Conservation (phyloP, 2,329 filamentous ascomycete species). For the Paracamarosporium sp. region DNA sequence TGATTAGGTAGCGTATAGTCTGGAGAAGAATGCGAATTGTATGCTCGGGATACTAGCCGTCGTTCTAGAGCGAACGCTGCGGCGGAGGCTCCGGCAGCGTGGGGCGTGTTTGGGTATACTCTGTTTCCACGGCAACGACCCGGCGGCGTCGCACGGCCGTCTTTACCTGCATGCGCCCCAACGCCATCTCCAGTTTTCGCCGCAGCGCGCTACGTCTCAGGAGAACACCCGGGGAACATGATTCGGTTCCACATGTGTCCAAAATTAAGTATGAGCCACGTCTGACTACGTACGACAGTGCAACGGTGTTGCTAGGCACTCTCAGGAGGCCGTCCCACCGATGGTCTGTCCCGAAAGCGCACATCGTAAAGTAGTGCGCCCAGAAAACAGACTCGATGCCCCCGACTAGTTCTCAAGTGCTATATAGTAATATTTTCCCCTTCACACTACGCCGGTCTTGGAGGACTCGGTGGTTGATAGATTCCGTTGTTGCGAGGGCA, state of each 20-base stretch:
- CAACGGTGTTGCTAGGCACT: not conserved
- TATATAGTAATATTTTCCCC: no score
- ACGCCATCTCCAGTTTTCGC: conserved; percentile 1
- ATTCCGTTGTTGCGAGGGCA: no score
- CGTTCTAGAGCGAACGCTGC: conserved; percentile 6
- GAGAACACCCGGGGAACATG: not conserved
- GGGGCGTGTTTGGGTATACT: conserved; percentile 4
- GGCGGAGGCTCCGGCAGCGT: conserved; percentile 3
- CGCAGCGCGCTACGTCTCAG: not conserved
- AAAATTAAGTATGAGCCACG: not conserved
- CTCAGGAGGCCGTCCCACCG: no score
- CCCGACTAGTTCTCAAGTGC: no score
- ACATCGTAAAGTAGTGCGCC: no score
- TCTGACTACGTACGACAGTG: not conserved
- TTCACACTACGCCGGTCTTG: no score
- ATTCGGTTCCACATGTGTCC: not conserved
- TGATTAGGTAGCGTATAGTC: conserved; percentile 1
- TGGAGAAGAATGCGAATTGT: not conserved
- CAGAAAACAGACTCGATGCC: no score
- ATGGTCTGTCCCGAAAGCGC: no score
- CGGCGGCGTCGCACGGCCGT: not conserved
- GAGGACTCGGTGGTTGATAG: no score
- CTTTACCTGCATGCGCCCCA: conserved; percentile 2
- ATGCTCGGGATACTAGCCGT: conserved; percentile 1
- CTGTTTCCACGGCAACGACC: conserved; percentile 3